These are phyloP conservation scores for Geotrichum ghanense DNA, from an alignment of 805 yeast species.

Conservation along the genomic window DNA sequence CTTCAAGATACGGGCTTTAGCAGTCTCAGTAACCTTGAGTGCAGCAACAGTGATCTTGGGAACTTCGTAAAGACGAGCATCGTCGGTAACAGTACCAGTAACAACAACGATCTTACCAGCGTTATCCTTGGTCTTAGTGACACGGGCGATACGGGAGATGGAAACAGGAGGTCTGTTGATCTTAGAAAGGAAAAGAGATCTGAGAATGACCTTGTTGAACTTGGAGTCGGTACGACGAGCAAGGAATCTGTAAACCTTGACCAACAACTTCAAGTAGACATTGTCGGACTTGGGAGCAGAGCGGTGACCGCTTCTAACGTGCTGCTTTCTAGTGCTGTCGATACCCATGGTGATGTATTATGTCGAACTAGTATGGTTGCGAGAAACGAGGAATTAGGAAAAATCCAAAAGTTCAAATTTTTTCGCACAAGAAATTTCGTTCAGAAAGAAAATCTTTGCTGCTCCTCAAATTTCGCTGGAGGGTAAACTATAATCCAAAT, in stretches of 20 bases:
- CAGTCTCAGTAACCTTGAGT: constrained; percentile 98
- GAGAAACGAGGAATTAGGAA: neutral
- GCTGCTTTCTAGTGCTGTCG: constrained; percentile 95
- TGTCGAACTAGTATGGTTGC: constrained; percentile 3
- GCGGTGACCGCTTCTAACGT: constrained; percentile 92
- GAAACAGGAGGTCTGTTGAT: constrained; percentile 99
- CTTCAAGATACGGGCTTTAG: constrained; percentile 93
- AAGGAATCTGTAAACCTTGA: constrained; percentile 96
- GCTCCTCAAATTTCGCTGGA: no score
- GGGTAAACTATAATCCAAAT: no score
- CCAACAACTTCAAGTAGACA: constrained; percentile 96
- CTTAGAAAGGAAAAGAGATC: constrained; percentile 93
- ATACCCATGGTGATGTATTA: constrained; percentile 60
- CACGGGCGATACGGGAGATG: constrained; percentile 79
- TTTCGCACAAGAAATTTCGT: neutral
- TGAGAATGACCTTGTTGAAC: constrained; percentile 96
- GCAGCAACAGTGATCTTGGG: constrained; percentile 99
- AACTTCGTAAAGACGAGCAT: constrained; percentile 82
- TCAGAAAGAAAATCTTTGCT: no score
- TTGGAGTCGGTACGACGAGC: constrained; percentile 99
- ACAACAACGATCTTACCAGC: constrained; percentile 88
- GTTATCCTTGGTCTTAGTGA: constrained; percentile 74
- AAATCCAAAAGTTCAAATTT: neutral
- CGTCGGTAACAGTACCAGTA: constrained; percentile 99
- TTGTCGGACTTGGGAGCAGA: constrained; percentile 99